Base-by-base conservation (phyloP, 1,284 basidiomycete species). In the Ceratorhiza oryzae-sativae region DNA sequence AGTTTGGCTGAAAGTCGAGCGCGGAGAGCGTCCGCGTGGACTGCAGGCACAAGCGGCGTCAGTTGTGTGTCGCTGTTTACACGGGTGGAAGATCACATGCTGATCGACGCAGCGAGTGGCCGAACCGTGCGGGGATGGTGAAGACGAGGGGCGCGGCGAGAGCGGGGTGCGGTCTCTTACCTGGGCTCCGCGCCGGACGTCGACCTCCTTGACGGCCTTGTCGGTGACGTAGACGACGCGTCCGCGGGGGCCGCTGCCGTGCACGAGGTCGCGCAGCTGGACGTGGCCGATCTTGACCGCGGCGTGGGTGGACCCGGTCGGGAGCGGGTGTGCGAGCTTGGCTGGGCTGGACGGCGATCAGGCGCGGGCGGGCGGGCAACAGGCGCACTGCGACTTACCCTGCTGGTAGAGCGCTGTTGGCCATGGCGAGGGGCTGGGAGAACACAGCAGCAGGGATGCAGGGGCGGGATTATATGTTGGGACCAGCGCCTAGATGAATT, bases 1-100 rank as follows among this genome's bases (percentile, higher is more conserved):
- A 75, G 34, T 73, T 75, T 9, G 74, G 74, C 32, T 73, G 71
- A 42, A 75, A 75, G 39, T 73, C 74, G 23, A 75, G 46, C 23
- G 61, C 48, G 15, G 73, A 59, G 20, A 75, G 36, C 23, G 58
- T 63, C 48, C 58, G 48, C 10, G 73, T 68, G 15, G 55, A 34
- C 73, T 74, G 20, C 46, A 39, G 51, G 30, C 9, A 45, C 20
- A 36, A 60, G 42, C 36, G 56, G 39, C 46, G 36, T 18, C 32
- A 10, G 63, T 68, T 1, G 63, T 68, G 55, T 68, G 51, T 6
- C 2, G 48, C n/a, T 68, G 51, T 68, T 68, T 68, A 45, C 32
- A 46, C n/a, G 23, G 18, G 27, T 30, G 13, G n/a, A n/a, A 15
- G 41, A 27, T 61, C 59, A 61, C 59, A 61, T 61, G 59, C 59